Evolutionary conservation across 1,284 basidiomycete species (phyloP), one percentile per base, ranked within the genome.

Genomic region (Irpex lacteus): DNA sequence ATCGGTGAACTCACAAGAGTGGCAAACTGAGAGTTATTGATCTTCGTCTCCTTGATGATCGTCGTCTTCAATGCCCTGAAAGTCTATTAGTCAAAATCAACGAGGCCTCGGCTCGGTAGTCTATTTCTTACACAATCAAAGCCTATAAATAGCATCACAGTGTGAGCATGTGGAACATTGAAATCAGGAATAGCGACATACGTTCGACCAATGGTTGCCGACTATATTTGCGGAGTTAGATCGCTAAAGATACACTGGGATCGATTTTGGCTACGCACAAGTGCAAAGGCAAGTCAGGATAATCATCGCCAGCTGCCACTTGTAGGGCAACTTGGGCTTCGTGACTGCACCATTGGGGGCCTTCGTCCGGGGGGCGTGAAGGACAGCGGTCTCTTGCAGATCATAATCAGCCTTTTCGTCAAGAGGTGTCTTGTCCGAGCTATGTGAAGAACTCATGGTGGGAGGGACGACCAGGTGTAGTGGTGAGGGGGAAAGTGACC

Each of bases 191-290:
- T 19, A 40, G 38, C 32, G 52, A 36, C 74, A 62, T 65, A 81
- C 80, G 67, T 80, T 80, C 8, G 79, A 81, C 80, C 80, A 81
- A 65, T 81, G 80, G 67, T 81, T 80, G 2, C 80, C 80, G 62
- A 81, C 80, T 81, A 59, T 6, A 55, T 8, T 15, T 38, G 50
- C 18, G 32, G 40, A 36, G 50, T 52, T 52, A 52, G 32, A 36
- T 68, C 26, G 52, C 44, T 34, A 47, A 15, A n/a, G 11, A 13
- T 15, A 52, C 4, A 36, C 40, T 47, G 4, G 15, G 21, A 49
- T 9, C 37, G 15, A 60, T 36, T 37, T 13, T 49, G 11, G 50
- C 18, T 18, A 72, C 73, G 60, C 50, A 75, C 74, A 75, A 7
- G 74, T 73, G 59, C 74, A 75, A 63, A 75, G 60, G 64, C 74